Base-by-base conservation (phyloP, 192 early-diverging fungal genomes). In the Backusella parvicylindrica region DNA sequence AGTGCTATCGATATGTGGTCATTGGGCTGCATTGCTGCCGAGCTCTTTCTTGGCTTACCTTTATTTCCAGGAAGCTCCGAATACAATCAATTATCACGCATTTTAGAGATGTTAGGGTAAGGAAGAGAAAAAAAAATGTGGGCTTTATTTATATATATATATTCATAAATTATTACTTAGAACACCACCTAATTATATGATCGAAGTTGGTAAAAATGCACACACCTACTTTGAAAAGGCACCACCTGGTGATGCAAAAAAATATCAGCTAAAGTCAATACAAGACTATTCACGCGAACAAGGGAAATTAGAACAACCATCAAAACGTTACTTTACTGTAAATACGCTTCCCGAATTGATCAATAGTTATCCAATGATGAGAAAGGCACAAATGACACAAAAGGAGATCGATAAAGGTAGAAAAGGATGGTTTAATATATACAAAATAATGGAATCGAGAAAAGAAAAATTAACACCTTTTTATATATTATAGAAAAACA, bases 1-100 rank as follows among this genome's bases (percentile, higher is more conserved):
- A 91, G 91, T 32, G 88, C 92, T 36, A 99, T 99, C 60, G 98
- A 99, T 79, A 97, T 99, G 91, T 99, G 98, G 98, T 98, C 96
- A 28, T 81, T 98, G 15, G 98, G 98, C 0, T 99, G 98, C 76
- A 98, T 99, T 80, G 95, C 96, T 3, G 95, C 94, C 1, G 98
- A 99, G 82, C 84, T 99, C n/a, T 97, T 93, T 76, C 81, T 98
- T 4, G 98, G 98, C 0, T 83, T 97, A 3, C 98, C 98, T 0
- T 82, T 99, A 70, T 99, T 99, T 78, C 97, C 97, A 0, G 98
- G 98, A 26, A 89, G 91, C 16, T 96, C 94, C 63, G 97, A 99
- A 82, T 98, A 98, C 81, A 97, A 99, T 81, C 97, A 98, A 81
- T 77, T 99, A 11, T 89, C 89, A 33, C 86, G 98, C 12, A 99